Conservation (phyloP, 345 rosid species). For the Linum usitatissimum region DNA sequence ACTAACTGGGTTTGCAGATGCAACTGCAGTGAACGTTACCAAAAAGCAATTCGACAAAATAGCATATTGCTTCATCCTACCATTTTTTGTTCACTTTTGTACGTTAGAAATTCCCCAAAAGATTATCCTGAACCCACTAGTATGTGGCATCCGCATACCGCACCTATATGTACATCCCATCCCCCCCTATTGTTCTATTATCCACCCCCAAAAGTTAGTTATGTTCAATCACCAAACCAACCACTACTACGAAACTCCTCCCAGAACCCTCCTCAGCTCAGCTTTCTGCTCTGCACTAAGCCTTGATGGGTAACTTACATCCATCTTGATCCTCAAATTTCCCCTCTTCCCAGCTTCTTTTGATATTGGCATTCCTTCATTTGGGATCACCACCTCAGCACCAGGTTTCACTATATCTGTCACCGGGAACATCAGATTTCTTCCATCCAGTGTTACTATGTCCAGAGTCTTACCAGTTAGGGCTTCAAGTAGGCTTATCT, state of each 20-base stretch:
- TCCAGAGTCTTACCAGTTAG: constrained; percentile 69
- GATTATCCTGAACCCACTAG: too few relatives aligned
- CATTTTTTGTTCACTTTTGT: too few relatives aligned
- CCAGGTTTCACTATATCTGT: constrained; percentile 73
- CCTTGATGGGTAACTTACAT: constrained; percentile 68
- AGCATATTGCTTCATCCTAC: too few relatives aligned
- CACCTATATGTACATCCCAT: not conserved
- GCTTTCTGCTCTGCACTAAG: constrained; percentile 67
- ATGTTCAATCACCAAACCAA: constrained; percentile 1
- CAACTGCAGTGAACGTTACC: too few relatives aligned
- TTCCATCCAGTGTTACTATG: constrained; percentile 61
- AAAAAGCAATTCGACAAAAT: too few relatives aligned
- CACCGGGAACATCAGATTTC: constrained; percentile 52
- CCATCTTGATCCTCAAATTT: constrained; percentile 69
- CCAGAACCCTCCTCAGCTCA: constrained; percentile 70
- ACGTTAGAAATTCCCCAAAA: too few relatives aligned
- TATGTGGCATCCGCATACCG: not conserved
- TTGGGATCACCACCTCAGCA: constrained; percentile 56
- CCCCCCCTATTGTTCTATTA: not conserved
- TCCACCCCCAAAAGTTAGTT: not conserved
- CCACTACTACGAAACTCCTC: constrained; percentile 32
- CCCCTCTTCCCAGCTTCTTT: constrained; percentile 77
- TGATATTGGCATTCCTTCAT: constrained; percentile 93
- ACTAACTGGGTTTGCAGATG: too few relatives aligned
- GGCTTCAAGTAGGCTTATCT: constrained; percentile 78